These are phyloP conservation scores for Papiliotrema terrestris DNA, from an alignment of 1,284 basidiomycete genomes.

Conservation along the genomic window DNA sequence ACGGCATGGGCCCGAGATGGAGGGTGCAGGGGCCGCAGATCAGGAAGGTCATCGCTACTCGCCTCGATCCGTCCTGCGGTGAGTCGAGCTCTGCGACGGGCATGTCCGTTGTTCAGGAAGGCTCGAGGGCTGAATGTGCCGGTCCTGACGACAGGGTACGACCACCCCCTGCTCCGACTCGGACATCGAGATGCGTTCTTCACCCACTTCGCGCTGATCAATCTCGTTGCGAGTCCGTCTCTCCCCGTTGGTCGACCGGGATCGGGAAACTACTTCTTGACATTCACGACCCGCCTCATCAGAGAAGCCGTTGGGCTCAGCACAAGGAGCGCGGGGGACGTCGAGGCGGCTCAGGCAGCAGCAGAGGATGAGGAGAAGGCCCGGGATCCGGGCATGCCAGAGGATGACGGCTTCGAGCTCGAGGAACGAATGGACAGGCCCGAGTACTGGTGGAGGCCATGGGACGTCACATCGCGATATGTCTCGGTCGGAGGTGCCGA, in stretches of 20 bases:
- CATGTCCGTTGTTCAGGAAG: neutral
- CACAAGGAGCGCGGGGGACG: neutral
- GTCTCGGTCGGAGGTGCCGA: constrained; percentile 46
- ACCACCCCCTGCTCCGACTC: constrained; percentile 36
- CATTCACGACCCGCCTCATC: constrained; percentile 15
- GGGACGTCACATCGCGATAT: constrained; percentile 44
- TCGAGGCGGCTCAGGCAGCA: neutral
- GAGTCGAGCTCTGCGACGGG: constrained; percentile 8
- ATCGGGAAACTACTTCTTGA: constrained; percentile 21
- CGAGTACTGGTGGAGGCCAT: constrained; percentile 39
- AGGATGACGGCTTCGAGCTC: neutral
- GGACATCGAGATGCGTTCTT: constrained; percentile 30
- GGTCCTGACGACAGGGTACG: constrained; percentile 29
- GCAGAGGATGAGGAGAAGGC: constrained; percentile 1
- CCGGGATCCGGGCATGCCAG: neutral
- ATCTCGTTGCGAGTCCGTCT: constrained; percentile 29
- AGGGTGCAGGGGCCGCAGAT: constrained; percentile 30
- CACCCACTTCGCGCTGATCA: constrained; percentile 32
- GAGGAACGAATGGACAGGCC: neutral
- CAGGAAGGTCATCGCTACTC: constrained; percentile 33
- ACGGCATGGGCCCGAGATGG: constrained; percentile 15
- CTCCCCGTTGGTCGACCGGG: constrained; percentile 29
- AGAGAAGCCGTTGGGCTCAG: neutral
- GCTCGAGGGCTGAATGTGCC: neutral
- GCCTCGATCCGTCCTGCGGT: constrained; percentile 43